phyloP scores from a whole-genome alignment of 495 filamentous ascomycete species.

The Rusavskia elegans region DNA sequence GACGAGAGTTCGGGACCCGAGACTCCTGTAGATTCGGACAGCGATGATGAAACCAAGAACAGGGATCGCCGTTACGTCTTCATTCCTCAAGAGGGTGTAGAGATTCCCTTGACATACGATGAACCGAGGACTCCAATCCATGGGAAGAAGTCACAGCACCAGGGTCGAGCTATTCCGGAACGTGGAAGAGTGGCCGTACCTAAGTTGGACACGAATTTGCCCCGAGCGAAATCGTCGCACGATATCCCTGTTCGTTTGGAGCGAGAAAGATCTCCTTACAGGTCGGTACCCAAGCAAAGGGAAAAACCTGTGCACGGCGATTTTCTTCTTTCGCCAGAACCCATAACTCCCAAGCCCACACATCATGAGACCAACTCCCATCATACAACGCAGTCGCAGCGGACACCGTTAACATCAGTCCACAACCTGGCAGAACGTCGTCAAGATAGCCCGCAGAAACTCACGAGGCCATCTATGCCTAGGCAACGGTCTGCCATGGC shows the following conservation, averaged over 20 bases:
- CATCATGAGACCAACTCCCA: background rate
- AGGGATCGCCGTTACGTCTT: slow-evolving; percentile 4
- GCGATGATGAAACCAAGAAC: background rate
- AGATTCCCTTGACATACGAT: slow-evolving; percentile 2
- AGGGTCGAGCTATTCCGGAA: background rate
- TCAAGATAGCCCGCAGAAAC: background rate
- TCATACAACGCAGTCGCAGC: background rate
- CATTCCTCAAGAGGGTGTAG: slow-evolving; percentile 3
- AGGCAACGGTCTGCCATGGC: slow-evolving; percentile 5
- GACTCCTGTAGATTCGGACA: slow-evolving; percentile 16
- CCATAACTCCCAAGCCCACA: slow-evolving; percentile 6
- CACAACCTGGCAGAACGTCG: background rate
- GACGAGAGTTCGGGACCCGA: slow-evolving; percentile 21
- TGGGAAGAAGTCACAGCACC: background rate
- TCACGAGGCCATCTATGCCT: slow-evolving; percentile 4
- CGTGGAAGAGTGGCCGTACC: background rate
- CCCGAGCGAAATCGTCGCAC: background rate
- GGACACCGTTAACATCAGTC: background rate
- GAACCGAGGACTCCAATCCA: background rate
- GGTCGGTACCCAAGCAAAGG: background rate
- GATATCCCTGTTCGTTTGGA: background rate
- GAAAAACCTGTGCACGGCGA: slow-evolving; percentile 7
- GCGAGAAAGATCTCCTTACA: slow-evolving; percentile 3
- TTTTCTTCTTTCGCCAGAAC: slow-evolving; percentile 11
- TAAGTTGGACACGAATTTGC: background rate